Base-by-base conservation (phyloP, 2,329 filamentous ascomycete genomes). In the Hypocrella siamensis region DNA sequence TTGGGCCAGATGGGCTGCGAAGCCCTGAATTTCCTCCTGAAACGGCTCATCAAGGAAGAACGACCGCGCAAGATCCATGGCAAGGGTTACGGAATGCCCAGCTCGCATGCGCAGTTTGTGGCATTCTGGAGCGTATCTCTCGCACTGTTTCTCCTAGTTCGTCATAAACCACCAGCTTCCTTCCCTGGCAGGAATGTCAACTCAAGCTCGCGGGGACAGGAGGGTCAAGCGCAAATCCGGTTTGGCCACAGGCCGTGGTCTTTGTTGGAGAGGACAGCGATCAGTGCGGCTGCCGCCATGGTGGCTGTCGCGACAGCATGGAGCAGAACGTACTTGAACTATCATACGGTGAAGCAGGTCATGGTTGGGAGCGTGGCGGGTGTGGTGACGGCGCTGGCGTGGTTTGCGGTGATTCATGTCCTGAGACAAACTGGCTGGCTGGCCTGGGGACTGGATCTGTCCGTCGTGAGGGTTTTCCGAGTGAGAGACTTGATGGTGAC, bases 61-160 rank as follows among this genome's bases (percentile, higher is more conserved):
- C 71, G 90, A 31, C 90, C 90, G 18, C 70, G 66, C 39, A 79
- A 79, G 72, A 78, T 63, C 66, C 75, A 86, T 48, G 86, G 84
- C 34, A 93, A 93, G 54, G 90, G 90, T 40, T 98, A 98, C 51
- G 92, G 90, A 45, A 98, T 98, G 92, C 90, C 90, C 32, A 68
- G 62, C 28, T 94, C 86, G 24, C 90, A 98, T 58, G 81, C 90
- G 7, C 90, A 98, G 60, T 98, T 94, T 52, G 80, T 88, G 38
- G 70, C 79, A 34, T 98, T 84, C 63, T 96, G 93, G 68, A 79
- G 83, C 35, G 60, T 93, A 35, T 90, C 81, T 39, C 60, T 96
- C 37, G 65, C 73, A 17, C 63, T 98, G 15, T 96, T 96, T 60
- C 67, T 98, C 28, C 67, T 93, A 28, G 61, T 86, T 37, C 72